Evolutionary conservation across 129 eudicot species (phyloP).

Genomic region (Flaveria bidentis): DNA sequence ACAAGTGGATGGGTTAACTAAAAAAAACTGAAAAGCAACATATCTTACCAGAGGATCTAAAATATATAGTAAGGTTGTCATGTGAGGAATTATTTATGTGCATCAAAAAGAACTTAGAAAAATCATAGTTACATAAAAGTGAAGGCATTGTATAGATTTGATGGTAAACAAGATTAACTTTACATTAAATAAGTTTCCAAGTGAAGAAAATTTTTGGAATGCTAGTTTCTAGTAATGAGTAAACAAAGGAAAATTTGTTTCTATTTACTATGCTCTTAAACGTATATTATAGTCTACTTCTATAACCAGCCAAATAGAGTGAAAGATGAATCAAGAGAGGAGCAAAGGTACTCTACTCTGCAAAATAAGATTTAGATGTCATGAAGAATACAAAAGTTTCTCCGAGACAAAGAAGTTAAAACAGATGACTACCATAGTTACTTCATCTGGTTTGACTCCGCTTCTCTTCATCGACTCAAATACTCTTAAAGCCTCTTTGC

Average conservation of each 20-base stretch:
- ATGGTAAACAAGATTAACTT: neutral
- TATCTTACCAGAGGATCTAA: too few species aligned
- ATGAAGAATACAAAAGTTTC: neutral
- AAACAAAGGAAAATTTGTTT: neutral
- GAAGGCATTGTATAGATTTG: neutral
- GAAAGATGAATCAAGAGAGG: neutral
- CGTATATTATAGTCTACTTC: neutral
- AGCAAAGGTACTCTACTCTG: neutral
- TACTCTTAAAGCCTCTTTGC: conserved; percentile 18
- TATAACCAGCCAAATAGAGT: neutral
- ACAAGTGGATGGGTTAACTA: neutral
- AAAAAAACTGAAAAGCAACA: neutral
- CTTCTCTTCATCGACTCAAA: conserved; percentile 15
- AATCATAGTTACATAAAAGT: neutral
- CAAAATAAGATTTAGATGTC: neutral
- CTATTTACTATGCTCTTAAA: neutral
- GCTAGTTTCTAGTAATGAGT: neutral
- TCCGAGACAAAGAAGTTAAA: neutral
- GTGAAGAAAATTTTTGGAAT: too few species aligned
- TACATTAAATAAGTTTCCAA: neutral
- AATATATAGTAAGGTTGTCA: too few species aligned
- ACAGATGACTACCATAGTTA: conserved; percentile 17
- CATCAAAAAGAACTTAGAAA: neutral
- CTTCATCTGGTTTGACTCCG: conserved; percentile 20
- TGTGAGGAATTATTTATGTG: too few species aligned